A percentile compares a stretch with the other conserved stretches of the same genome.
phyloP scores from a whole-genome alignment of 768 basidiomycete species.

The Paxillus rubicundulus region DNA sequence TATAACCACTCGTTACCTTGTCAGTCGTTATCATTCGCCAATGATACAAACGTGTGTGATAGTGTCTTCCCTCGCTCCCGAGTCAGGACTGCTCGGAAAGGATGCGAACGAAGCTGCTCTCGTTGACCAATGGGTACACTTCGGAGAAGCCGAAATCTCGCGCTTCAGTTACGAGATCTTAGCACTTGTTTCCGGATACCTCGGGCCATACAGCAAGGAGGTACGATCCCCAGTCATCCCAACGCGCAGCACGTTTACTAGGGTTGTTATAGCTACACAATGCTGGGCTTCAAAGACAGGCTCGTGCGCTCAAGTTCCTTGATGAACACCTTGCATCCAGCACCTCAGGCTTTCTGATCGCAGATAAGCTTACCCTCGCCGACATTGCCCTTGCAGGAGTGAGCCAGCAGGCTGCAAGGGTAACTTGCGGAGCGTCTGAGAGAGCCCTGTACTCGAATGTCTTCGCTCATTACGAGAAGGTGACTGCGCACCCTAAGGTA shows the following conservation, averaged over 20 bases:
- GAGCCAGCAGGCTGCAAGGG: constrained; percentile 18
- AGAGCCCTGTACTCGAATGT: constrained; percentile 24
- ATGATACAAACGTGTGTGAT: neutral
- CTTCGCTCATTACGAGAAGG: constrained; percentile 25
- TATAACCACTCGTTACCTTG: neutral
- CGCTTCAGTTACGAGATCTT: constrained; percentile 17
- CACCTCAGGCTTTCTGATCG: constrained; percentile 22
- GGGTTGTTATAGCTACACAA: constrained; percentile 15
- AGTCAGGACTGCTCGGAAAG: constrained; percentile 26
- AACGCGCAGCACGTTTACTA: neutral
- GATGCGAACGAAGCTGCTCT: constrained; percentile 21
- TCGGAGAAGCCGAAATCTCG: constrained; percentile 27
- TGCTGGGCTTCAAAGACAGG: constrained; percentile 15
- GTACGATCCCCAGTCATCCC: constrained; percentile 1
- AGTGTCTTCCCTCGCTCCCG: constrained; percentile 27
- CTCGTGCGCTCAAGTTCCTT: constrained; percentile 23
- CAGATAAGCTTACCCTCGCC: constrained; percentile 24
- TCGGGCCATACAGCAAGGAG: constrained; percentile 25
- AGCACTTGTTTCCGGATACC: constrained; percentile 15
- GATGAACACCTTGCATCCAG: constrained; percentile 21
- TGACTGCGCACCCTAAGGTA: constrained; percentile 16
- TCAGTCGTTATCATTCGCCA: neutral
- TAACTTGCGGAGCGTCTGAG: constrained; percentile 27
- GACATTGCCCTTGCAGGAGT: constrained; percentile 24
- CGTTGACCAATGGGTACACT: constrained; percentile 32